These are phyloP conservation scores for Geopyxis carbonaria DNA, from an alignment of 495 filamentous ascomycete species.

Conservation along the genomic window DNA sequence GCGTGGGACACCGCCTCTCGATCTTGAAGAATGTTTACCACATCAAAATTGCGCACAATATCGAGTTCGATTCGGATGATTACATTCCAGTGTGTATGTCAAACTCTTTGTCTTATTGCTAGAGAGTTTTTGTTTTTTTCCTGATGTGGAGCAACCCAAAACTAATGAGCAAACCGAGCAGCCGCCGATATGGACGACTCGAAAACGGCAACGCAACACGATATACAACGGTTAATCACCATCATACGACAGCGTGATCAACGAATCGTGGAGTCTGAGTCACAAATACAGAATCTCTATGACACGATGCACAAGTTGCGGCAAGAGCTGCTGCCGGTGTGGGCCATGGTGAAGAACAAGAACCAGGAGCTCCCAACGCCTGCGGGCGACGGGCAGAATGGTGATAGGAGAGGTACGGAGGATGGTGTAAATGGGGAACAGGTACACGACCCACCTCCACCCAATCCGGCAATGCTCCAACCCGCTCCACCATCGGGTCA, in stretches of 20 bases:
- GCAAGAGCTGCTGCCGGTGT: slow-evolving; percentile 77
- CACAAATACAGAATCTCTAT: slow-evolving; percentile 59
- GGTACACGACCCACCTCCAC: slow-evolving; percentile 14
- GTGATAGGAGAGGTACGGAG: slow-evolving; percentile 4
- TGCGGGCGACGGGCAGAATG: slow-evolving; percentile 12
- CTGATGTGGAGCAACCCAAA: slow-evolving; percentile 3
- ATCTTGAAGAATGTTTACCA: slow-evolving; percentile 92
- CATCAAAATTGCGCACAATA: slow-evolving; percentile 76
- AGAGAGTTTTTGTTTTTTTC: slow-evolving; percentile 8
- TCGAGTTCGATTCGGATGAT: slow-evolving; percentile 79
- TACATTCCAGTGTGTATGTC: slow-evolving; percentile 77
- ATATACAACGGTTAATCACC: slow-evolving; percentile 73
- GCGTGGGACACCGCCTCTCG: slow-evolving; percentile 84
- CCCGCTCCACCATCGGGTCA: slow-evolving; percentile 24
- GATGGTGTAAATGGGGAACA: slow-evolving; percentile 8
- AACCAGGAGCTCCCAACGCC: slow-evolving; percentile 66
- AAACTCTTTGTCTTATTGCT: slow-evolving; percentile 5
- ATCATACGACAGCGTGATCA: slow-evolving; percentile 77
- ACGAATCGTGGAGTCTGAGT: slow-evolving; percentile 60
- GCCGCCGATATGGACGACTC: slow-evolving; percentile 81
- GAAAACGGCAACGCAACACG: slow-evolving; percentile 72
- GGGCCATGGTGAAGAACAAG: slow-evolving; percentile 76
- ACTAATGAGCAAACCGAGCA: slow-evolving; percentile 24
- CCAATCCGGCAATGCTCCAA: slow-evolving; percentile 8
- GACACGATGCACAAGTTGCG: slow-evolving; percentile 72